Conservation (phyloP, 208 protist genomes). For the Trypanosomatidae sp. region DNA sequence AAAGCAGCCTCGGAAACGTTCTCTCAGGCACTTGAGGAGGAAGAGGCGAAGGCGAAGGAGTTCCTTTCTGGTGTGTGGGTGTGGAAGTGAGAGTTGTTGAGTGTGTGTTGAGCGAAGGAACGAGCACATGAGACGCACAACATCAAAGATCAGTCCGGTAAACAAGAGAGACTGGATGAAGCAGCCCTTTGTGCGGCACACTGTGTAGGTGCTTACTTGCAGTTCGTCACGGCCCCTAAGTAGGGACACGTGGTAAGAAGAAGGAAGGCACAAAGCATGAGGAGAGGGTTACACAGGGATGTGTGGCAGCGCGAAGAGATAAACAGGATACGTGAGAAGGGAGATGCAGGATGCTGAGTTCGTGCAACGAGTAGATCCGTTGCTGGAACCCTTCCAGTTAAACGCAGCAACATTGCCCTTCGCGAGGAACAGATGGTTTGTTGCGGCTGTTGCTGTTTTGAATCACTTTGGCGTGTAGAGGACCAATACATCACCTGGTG, state of each 20-base stretch:
- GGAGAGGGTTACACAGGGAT: not conserved
- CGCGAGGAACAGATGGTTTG: too few species aligned
- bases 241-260: not conserved
- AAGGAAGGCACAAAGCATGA: slow-evolving; percentile 6
- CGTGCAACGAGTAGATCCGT: not conserved
- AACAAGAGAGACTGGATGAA: not conserved
- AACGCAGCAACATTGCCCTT: not conserved
- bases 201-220: not conserved
- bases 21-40: not conserved
- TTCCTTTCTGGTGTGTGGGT: not conserved
- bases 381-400: not conserved
- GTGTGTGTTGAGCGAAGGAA: not conserved
- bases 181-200: not conserved
- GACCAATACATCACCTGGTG: not conserved
- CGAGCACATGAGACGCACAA: not conserved
- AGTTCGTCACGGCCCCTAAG: not conserved
- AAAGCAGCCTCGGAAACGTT: not conserved
- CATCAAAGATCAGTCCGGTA: not conserved
- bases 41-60: not conserved
- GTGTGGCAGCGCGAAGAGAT: not conserved
- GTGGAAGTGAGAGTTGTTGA: not conserved
- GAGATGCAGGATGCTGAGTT: not conserved
- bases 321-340: not conserved
- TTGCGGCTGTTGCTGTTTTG: not conserved
- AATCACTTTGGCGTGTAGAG: not conserved